Conservation (phyloP, 2,329 filamentous ascomycete species). For the Xenosphaeropsis pyriputrescens region DNA sequence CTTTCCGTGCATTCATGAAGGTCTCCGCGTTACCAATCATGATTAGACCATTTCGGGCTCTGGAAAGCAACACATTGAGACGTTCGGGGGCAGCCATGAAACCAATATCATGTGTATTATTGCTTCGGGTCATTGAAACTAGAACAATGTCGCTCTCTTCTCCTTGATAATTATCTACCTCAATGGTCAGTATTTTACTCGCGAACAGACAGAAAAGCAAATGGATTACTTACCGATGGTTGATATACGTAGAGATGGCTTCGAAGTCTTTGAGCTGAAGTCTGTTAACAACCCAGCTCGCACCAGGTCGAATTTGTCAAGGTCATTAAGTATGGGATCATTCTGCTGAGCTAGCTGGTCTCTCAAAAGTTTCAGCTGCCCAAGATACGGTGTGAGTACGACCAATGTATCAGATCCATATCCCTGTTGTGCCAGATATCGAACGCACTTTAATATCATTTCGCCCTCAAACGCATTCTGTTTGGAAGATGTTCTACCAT, state of each 20-base stretch:
- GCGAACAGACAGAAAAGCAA: too few species aligned
- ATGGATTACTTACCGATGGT: conserved; percentile 48
- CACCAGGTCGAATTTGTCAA: conserved; percentile 49
- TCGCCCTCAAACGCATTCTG: conserved; percentile 49
- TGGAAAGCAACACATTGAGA: conserved; percentile 54
- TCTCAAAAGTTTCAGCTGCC: conserved; percentile 44
- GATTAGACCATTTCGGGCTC: conserved; percentile 51
- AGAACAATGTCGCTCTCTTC: conserved; percentile 65
- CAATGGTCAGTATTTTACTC: background rate
- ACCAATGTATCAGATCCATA: conserved; percentile 52
- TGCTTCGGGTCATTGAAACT: conserved; percentile 52
- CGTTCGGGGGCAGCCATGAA: conserved; percentile 54
- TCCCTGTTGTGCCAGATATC: conserved; percentile 56
- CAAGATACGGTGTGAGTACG: conserved; percentile 58
- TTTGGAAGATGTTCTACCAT: conserved; percentile 36
- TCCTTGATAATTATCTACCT: conserved; percentile 63
- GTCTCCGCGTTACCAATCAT: conserved; percentile 57
- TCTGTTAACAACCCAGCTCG: conserved; percentile 44
- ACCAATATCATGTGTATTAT: conserved; percentile 47
- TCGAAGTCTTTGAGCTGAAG: conserved; percentile 33
- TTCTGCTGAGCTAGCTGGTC: conserved; percentile 37
- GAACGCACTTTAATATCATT: conserved; percentile 50
- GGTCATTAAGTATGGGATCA: conserved; percentile 52
- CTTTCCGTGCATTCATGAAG: conserved; percentile 44
- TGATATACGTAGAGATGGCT: conserved; percentile 41